phyloP scores from a whole-genome alignment of 345 rosid species.

The Anacardium occidentale region DNA sequence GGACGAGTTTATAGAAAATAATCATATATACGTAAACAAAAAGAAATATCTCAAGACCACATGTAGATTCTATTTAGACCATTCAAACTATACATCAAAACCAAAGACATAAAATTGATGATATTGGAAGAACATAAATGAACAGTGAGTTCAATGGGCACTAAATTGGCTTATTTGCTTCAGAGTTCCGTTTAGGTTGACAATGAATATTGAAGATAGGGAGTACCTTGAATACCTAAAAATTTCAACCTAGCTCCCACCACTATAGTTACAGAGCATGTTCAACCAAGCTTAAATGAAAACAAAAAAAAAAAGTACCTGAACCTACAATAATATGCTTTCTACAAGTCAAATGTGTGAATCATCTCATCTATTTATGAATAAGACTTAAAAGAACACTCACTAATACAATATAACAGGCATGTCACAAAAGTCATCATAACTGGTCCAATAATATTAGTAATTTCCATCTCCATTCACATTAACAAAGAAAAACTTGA shows the following conservation, averaged over 20 bases:
- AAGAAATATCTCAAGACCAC: background rate
- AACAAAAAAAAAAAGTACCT: background rate
- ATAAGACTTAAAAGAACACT: background rate
- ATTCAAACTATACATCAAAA: background rate
- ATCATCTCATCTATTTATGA: background rate
- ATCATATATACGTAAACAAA: background rate
- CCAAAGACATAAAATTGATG: too few species aligned
- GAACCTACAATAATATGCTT: background rate
- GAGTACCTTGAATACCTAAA: background rate
- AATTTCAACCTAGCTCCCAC: background rate
- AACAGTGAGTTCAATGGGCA: too few species aligned
- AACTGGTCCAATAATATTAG: background rate
- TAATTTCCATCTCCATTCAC: background rate
- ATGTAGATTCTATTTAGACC: background rate
- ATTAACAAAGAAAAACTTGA: background rate
- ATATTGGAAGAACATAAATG: too few species aligned
- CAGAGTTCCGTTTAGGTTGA: too few species aligned
- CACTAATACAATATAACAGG: background rate
- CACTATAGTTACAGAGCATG: background rate
- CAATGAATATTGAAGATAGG: too few species aligned
- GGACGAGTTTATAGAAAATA: background rate
- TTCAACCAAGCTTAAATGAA: background rate
- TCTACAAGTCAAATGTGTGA: too few species aligned
- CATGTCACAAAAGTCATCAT: background rate
- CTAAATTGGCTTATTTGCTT: too few species aligned